These are phyloP conservation scores for Ajuga reptans DNA, from an alignment of 305 asterid species.

Conservation along the genomic window DNA sequence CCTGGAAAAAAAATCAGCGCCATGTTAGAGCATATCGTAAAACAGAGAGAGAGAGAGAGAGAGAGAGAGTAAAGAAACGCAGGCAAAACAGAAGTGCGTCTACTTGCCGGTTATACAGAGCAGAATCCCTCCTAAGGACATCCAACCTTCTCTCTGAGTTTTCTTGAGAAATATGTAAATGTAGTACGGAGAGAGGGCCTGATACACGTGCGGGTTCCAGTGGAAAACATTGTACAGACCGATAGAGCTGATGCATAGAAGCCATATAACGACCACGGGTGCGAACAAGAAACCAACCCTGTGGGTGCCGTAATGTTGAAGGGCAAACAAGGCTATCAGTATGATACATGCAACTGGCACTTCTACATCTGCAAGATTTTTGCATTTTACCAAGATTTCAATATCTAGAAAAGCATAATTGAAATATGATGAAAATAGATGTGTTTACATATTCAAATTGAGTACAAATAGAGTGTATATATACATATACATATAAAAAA, in stretches of 20 bases:
- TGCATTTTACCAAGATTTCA: slow-evolving; percentile 6
- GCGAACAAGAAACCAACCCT: slow-evolving; percentile 68
- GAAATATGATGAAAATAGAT: not conserved
- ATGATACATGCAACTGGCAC: slow-evolving; percentile 51
- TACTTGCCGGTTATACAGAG: slow-evolving; percentile 67
- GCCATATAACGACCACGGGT: slow-evolving; percentile 61
- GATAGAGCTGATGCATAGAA: slow-evolving; percentile 53
- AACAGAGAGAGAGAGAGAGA: not conserved
- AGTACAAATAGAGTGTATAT: too few relatives aligned
- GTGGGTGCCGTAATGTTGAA: slow-evolving; percentile 76
- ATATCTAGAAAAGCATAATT: not conserved
- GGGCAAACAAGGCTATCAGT: slow-evolving; percentile 59
- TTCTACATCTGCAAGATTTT: slow-evolving; percentile 42
- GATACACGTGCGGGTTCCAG: slow-evolving; percentile 59
- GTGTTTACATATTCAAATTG: too few relatives aligned
- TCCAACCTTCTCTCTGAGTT: slow-evolving; percentile 57
- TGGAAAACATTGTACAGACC: slow-evolving; percentile 55
- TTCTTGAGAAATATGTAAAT: slow-evolving; percentile 45
- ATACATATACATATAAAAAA: too few relatives aligned
- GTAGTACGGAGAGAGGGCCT: slow-evolving; percentile 66
- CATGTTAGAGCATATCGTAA: not conserved
- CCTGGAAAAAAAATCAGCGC: slow-evolving; percentile 27
- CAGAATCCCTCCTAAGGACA: slow-evolving; percentile 66
- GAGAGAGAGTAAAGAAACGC: not conserved
- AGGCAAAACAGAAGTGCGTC: not conserved